Conservation (phyloP, 495 filamentous ascomycete genomes). For the Neurospora terricola region DNA sequence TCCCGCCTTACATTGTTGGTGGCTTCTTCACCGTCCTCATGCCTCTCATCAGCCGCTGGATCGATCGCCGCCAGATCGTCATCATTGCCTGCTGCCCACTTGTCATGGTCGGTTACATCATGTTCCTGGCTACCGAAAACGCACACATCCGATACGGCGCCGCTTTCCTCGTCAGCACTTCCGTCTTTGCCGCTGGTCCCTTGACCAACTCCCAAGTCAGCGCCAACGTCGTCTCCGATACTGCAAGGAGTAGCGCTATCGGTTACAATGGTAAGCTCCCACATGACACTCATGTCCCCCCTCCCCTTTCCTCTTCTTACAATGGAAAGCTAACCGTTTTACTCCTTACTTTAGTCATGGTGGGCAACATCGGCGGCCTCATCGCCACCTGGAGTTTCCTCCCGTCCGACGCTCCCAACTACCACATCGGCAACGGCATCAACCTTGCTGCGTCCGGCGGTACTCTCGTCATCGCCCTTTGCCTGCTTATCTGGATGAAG, state of each 20-base stretch:
- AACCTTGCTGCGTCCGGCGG: constrained; percentile 53
- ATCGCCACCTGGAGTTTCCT: constrained; percentile 64
- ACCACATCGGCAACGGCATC: constrained; percentile 63
- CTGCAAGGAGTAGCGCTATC: constrained; percentile 54
- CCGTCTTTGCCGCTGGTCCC: constrained; percentile 59
- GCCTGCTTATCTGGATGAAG: constrained; percentile 50
- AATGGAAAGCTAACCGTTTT: not conserved
- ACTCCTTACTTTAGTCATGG: constrained; percentile 43
- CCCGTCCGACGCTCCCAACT: constrained; percentile 54
- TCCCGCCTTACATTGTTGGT: constrained; percentile 62
- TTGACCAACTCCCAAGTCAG: constrained; percentile 56
- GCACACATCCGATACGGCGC: constrained; percentile 55
- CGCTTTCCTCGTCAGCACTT: constrained; percentile 55
- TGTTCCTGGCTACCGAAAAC: constrained; percentile 53
- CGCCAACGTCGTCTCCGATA: constrained; percentile 64
- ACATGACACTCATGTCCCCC: not conserved
- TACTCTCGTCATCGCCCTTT: constrained; percentile 39
- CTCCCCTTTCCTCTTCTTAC: no score
- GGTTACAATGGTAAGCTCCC: constrained; percentile 34
- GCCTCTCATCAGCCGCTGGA: constrained; percentile 49
- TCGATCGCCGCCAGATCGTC: constrained; percentile 52
- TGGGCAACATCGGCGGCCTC: constrained; percentile 62
- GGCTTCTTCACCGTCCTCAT: constrained; percentile 56
- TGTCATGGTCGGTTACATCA: constrained; percentile 59
- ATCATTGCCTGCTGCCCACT: constrained; percentile 47